A percentile compares a stretch with the other conserved stretches of the same genome.
phyloP scores from a whole-genome alignment of 2,329 filamentous ascomycete species.

The Colletotrichum phormii region DNA sequence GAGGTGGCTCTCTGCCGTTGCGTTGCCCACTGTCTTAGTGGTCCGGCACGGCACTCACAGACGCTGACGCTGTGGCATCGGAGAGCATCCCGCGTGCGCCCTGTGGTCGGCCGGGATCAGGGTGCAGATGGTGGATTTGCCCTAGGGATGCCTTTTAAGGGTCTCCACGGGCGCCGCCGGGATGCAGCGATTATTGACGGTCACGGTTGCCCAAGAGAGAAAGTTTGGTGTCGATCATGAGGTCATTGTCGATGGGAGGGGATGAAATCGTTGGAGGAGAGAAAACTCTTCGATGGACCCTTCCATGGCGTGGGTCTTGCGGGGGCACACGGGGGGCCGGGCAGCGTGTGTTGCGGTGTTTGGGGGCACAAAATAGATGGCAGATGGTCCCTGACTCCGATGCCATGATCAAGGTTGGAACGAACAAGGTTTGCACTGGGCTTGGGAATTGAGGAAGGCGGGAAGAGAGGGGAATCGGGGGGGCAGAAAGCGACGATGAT shows the following conservation, averaged over 20 bases:
- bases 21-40: background rate
- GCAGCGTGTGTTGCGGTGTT: background rate
- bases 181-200: slow-evolving; percentile 36
- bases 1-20: background rate
- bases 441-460: background rate
- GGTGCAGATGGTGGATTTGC: slow-evolving; percentile 24
- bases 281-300: slow-evolving; percentile 27
- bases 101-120: slow-evolving; percentile 18
- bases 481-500: slow-evolving; percentile 13
- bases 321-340: slow-evolving; percentile 4
- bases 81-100: slow-evolving; percentile 26
- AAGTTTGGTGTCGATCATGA: slow-evolving; percentile 33
- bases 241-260: slow-evolving; percentile 32
- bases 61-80: slow-evolving; percentile 15
- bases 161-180: slow-evolving; percentile 25
- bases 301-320: slow-evolving; percentile 32
- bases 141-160: slow-evolving; percentile 22
- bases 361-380: background rate
- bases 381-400: slow-evolving; percentile 21
- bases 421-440: slow-evolving; percentile 8
- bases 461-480: background rate
- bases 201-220: slow-evolving; percentile 21
- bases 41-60: slow-evolving; percentile 26
- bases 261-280: slow-evolving; percentile 10
- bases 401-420: slow-evolving; percentile 13